These are phyloP conservation scores for Lactarius vividus DNA, from an alignment of 768 basidiomycete genomes.

Conservation along the genomic window DNA sequence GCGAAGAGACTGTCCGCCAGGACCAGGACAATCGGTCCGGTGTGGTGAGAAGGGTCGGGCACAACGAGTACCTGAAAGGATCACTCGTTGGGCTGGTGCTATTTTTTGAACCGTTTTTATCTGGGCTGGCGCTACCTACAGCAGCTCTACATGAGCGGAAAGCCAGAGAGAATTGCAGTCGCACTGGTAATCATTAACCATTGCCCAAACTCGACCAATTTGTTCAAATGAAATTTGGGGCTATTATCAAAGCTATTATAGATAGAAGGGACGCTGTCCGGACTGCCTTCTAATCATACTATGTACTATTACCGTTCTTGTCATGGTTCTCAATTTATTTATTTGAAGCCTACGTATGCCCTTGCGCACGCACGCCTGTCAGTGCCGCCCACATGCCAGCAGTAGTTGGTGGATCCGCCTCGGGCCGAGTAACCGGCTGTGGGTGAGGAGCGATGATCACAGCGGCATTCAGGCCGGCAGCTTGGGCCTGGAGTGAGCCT, in stretches of 20 bases:
- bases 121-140: not conserved
- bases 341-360: not conserved
- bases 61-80: not conserved
- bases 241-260: not conserved
- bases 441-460: not conserved
- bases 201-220: not conserved
- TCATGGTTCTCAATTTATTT: not conserved
- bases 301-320: not conserved
- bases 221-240: not conserved
- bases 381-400: not conserved
- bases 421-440: not conserved
- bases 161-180: not conserved
- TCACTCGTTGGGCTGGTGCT: not conserved
- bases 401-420: not conserved
- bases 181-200: not conserved
- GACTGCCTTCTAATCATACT: not conserved
- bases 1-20: not conserved
- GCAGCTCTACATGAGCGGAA: not conserved
- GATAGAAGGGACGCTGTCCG: not conserved
- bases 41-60: not conserved
- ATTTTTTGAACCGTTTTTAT: too few relatives aligned
- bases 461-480: not conserved
- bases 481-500: not conserved
- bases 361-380: not conserved
- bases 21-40: not conserved